Conservation (phyloP, 176 grass and related monocot genomes). For the Triticum dicoccoides region DNA sequence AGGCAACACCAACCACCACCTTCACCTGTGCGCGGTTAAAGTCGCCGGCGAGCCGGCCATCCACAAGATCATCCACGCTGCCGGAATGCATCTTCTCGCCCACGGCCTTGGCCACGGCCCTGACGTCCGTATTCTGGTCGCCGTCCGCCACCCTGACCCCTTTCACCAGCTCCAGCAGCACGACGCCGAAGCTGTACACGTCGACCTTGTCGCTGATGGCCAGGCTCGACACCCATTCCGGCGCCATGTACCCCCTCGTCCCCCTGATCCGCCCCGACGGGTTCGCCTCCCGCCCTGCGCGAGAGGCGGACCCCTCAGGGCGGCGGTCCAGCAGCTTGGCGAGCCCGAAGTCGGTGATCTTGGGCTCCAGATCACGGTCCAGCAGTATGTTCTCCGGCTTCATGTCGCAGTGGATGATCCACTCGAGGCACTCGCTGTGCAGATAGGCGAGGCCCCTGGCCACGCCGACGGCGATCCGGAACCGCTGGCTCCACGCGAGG, state of each 20-base stretch:
- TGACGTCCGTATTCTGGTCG: background rate
- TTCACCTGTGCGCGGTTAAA: background rate
- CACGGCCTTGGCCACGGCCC: background rate
- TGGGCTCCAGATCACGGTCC: slow-evolving; percentile 39
- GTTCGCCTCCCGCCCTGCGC: background rate
- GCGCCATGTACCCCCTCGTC: slow-evolving; percentile 11
- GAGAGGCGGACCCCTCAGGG: background rate
- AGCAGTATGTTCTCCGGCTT: slow-evolving; percentile 59
- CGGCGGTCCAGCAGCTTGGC: slow-evolving; percentile 17
- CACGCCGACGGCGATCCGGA: slow-evolving; percentile 40
- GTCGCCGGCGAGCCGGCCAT: background rate
- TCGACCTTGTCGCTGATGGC: slow-evolving; percentile 8
- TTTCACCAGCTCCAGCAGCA: slow-evolving; percentile 17
- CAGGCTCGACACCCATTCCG: slow-evolving; percentile 1
- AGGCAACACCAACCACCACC: slow-evolving; percentile 2
- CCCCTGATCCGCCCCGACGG: slow-evolving; percentile 3
- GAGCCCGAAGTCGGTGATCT: slow-evolving; percentile 46
- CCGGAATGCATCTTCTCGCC: background rate
- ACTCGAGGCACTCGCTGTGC: slow-evolving; percentile 57
- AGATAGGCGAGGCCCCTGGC: slow-evolving; percentile 50
- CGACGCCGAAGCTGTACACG: background rate
- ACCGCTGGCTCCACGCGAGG: slow-evolving; percentile 41
- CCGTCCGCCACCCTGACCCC: slow-evolving; percentile 11
- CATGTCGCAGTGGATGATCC: slow-evolving; percentile 64
- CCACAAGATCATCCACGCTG: background rate